Evolutionary conservation across 495 filamentous ascomycete species (phyloP).

Genomic region (Hyphodiscus hymeniophilus): DNA sequence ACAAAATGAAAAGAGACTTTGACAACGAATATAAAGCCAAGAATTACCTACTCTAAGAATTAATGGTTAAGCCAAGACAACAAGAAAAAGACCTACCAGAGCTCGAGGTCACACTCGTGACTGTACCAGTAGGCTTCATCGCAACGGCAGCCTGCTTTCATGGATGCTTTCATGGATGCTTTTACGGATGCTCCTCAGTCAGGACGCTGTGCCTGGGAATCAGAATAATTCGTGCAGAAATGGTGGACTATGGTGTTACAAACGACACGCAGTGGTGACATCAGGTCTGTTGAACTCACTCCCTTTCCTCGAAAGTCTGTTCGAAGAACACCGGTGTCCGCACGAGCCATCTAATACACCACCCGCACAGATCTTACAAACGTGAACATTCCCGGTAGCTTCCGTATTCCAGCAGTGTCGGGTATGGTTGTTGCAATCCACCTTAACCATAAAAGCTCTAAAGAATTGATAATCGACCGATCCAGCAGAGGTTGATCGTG

Average conservation of each 20-base stretch:
- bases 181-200: too few species aligned
- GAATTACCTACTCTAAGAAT: too few species aligned
- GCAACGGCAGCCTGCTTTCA: too few species aligned
- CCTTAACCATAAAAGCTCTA: constrained; percentile 44
- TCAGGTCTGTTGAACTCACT: constrained; percentile 34
- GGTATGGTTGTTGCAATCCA: constrained; percentile 42
- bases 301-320: constrained; percentile 42
- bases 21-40: too few species aligned
- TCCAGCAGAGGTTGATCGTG: constrained; percentile 42
- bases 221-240: too few species aligned
- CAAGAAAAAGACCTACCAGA: too few species aligned
- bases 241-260: constrained; percentile 39
- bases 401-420: constrained; percentile 36
- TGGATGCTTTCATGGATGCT: too few species aligned
- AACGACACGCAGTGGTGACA: constrained; percentile 30
- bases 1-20: too few species aligned
- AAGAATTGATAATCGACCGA: constrained; percentile 46
- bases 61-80: too few species aligned
- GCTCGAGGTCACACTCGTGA: too few species aligned
- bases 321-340: constrained; percentile 49
- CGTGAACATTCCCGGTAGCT: constrained; percentile 46
- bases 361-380: constrained; percentile 43
- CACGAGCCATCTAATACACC: constrained; percentile 51
- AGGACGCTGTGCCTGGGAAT: too few species aligned
- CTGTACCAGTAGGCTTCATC: too few species aligned